Percentiles rank a stretch among this genome's conserved stretches.
These are phyloP conservation scores for Ceratobasidium theobromae DNA, from an alignment of 1,284 basidiomycete genomes.

Conservation along the genomic window DNA sequence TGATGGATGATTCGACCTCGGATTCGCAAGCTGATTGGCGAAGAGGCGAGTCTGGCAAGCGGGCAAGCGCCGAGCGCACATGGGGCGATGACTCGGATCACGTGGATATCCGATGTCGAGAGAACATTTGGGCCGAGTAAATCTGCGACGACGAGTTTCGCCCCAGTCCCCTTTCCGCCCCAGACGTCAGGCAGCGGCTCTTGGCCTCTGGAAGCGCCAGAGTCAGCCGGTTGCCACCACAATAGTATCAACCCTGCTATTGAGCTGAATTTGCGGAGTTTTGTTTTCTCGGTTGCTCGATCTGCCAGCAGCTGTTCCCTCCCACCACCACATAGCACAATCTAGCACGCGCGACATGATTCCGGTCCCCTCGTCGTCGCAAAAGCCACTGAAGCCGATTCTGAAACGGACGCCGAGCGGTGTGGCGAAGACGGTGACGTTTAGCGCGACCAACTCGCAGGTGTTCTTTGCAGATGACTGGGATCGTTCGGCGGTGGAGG, in stretches of 20 bases:
- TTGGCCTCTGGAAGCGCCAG: too few relatives aligned
- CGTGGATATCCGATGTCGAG: conserved; percentile 1
- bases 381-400: conserved; percentile 14
- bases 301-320: not conserved
- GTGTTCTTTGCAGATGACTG: conserved; percentile 23
- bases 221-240: too few relatives aligned
- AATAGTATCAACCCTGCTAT: too few relatives aligned
- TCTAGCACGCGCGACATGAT: too few relatives aligned
- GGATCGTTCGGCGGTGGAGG: conserved; percentile 17
- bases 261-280: too few relatives aligned
- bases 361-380: not conserved
- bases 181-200: too few relatives aligned
- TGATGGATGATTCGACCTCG: conserved; percentile 14
- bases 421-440: conserved; percentile 11
- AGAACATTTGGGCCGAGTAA: not conserved
- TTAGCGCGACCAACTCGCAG: conserved; percentile 27
- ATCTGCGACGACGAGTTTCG: not conserved
- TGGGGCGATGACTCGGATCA: not conserved
- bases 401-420: conserved; percentile 4
- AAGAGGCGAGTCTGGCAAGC: not conserved
- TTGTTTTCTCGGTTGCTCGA: not conserved
- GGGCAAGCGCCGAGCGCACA: not conserved
- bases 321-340: too few relatives aligned
- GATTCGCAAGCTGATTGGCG: conserved; percentile 4
- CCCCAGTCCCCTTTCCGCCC: too few relatives aligned